Conservation (phyloP, 148 eudicot species). For the Dianthus caryophyllus region DNA sequence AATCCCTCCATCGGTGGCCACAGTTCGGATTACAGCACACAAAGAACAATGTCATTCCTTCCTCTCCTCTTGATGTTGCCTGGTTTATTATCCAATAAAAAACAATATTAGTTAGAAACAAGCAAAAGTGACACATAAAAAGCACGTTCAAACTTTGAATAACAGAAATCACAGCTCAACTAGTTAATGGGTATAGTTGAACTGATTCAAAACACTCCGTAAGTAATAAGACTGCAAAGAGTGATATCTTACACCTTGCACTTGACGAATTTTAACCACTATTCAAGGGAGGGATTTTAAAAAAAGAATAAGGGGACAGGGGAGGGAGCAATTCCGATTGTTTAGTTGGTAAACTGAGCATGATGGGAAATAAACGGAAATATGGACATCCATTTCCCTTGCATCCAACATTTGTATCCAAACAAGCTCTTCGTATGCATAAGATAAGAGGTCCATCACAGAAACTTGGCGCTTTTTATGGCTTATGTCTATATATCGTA, state of each 20-base stretch:
- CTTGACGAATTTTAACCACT: background rate
- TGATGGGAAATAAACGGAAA: no score
- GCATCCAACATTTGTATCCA: no score
- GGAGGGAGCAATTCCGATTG: no score
- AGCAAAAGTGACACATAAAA: background rate
- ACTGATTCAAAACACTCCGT: background rate
- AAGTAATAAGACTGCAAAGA: background rate
- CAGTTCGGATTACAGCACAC: conserved; percentile 92
- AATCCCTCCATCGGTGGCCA: conserved; percentile 84
- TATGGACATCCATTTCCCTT: no score
- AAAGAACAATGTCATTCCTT: conserved; percentile 86
- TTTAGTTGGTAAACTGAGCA: no score
- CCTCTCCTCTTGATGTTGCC: conserved; percentile 92
- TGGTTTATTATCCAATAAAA: conserved; percentile 20
- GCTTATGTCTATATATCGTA: background rate
- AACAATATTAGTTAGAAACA: background rate
- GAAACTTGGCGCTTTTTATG: background rate
- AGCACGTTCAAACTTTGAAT: background rate
- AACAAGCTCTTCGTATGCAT: background rate
- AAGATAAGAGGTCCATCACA: background rate
- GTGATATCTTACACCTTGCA: background rate
- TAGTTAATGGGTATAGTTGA: background rate
- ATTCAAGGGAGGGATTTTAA: no score
- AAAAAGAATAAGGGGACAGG: no score
- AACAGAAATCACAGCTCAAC: background rate